Base-by-base conservation (phyloP, 768 basidiomycete genomes). In the Termitomyces sp. region DNA sequence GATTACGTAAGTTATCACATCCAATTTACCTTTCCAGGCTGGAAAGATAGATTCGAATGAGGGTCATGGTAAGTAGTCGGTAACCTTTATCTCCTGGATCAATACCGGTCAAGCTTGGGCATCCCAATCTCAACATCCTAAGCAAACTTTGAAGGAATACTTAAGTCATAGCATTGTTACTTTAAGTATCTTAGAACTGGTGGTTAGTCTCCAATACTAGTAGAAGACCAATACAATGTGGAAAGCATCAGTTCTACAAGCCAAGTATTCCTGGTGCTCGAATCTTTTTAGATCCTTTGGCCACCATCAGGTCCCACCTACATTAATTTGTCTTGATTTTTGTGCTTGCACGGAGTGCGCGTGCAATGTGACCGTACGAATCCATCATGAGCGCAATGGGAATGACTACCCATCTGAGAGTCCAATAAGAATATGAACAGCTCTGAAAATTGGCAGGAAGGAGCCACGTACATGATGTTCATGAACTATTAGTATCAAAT, bases 301-400 rank as follows among this genome's bases (percentile, higher is more conserved):
- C 17, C 23, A 11, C n/a, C 48, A 29, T 14, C 10, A 25, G 12
- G 9, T 47, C 32, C 14, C 38, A 31, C 21, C 3, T 7, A 16
- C n/a, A 17, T 59, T 37, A 62, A 40, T 60, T 65, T 54, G 63
- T 71, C 65, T 82, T 83, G 2, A 65, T 48, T 55, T 72, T 77
- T 5, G 63, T 12, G 25, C 21, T 62, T 14, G 65, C 57, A 23
- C 87, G 83, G 59, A 92, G 74, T 9, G 86, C 75, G 40, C 73
- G 70, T 16, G 87, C 80, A 54, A 94, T 90, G 58, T 86, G 80
- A 4, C 73, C 73, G 59, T 91, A 94, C 0, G 92, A 91, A 65
- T 92, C 86, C 61, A 75, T 74, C 87, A 95, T 87, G 57, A 94
- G 76, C 75, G 80, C 82, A 21, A 92, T 53, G 2, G 92, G 92